Evolutionary conservation across 2,329 filamentous ascomycete genomes (phyloP).

Genomic region (Penicillium thymicola): DNA sequence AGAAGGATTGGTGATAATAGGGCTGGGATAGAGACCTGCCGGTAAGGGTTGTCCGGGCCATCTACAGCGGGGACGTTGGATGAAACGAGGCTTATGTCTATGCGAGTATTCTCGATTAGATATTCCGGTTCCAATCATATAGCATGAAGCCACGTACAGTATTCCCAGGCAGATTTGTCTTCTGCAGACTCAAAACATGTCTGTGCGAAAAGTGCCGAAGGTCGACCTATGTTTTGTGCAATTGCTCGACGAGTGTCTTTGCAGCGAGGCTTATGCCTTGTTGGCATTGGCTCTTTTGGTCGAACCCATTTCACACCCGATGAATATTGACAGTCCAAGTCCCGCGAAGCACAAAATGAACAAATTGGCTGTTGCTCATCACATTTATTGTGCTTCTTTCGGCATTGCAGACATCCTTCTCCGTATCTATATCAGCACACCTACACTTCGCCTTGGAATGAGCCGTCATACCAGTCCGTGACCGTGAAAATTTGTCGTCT

Average conservation of each 20-base stretch:
- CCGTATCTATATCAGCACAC: not conserved
- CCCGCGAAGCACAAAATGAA: constrained; percentile 12
- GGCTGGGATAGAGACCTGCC: constrained; percentile 20
- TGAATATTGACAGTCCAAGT: constrained; percentile 16
- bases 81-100: constrained; percentile 24
- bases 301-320: constrained; percentile 20
- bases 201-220: constrained; percentile 5
- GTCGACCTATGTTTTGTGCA: not conserved
- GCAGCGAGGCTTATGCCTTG: constrained; percentile 16
- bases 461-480: constrained; percentile 17
- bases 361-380: constrained; percentile 18
- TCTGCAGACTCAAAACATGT: constrained; percentile 15
- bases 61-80: constrained; percentile 24
- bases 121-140: not conserved
- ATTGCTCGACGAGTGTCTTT: not conserved
- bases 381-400: constrained; percentile 23
- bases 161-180: constrained; percentile 23
- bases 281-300: constrained; percentile 10
- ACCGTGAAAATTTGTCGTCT: constrained; percentile 17
- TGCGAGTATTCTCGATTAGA: not conserved
- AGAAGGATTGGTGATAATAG: constrained; percentile 22
- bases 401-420: constrained; percentile 22
- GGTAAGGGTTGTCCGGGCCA: constrained; percentile 24
- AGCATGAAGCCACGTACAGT: constrained; percentile 12
- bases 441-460: not conserved